Percentiles rank a stretch among this genome's conserved stretches.
phyloP scores from a whole-genome alignment of 306 rosid species.

The Quercus rubra region DNA sequence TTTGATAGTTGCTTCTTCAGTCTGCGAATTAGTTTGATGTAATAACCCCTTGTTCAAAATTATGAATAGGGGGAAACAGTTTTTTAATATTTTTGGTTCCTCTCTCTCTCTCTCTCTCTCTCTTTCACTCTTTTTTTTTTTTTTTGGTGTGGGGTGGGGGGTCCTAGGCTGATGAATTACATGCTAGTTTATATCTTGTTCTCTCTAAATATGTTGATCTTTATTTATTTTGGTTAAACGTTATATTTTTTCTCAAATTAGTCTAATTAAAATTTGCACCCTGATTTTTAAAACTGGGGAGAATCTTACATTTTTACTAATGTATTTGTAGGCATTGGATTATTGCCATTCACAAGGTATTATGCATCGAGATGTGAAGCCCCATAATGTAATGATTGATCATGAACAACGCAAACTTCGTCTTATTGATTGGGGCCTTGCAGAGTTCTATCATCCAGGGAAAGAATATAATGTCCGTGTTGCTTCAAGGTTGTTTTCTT shows the following conservation, averaged over 20 bases:
- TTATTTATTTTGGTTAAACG: not conserved
- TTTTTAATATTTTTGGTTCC: no score
- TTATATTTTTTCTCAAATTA: not conserved
- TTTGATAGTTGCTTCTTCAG: no score
- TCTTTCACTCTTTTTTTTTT: no score
- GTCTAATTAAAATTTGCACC: conserved; percentile 7
- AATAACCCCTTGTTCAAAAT: no score
- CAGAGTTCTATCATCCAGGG: conserved; percentile 56
- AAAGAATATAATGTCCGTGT: conserved; percentile 55
- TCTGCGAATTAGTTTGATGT: no score
- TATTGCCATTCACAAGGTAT: conserved; percentile 64
- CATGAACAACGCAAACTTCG: conserved; percentile 63
- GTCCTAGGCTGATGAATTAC: no score
- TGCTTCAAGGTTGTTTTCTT: conserved; percentile 45
- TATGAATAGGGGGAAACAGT: no score
- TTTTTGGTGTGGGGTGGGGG: no score
- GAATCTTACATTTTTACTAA: not conserved
- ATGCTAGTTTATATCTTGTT: not conserved
- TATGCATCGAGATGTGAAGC: conserved; percentile 65
- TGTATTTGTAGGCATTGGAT: conserved; percentile 43
- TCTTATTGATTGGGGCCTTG: conserved; percentile 28
- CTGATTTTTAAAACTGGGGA: conserved; percentile 5
- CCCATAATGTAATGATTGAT: conserved; percentile 63
- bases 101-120: no score
- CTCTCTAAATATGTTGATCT: not conserved